A percentile compares a stretch with the other conserved stretches of the same genome.
Evolutionary conservation across 2,329 filamentous ascomycete genomes (phyloP).

Genomic region (Claviceps lovelessii): DNA sequence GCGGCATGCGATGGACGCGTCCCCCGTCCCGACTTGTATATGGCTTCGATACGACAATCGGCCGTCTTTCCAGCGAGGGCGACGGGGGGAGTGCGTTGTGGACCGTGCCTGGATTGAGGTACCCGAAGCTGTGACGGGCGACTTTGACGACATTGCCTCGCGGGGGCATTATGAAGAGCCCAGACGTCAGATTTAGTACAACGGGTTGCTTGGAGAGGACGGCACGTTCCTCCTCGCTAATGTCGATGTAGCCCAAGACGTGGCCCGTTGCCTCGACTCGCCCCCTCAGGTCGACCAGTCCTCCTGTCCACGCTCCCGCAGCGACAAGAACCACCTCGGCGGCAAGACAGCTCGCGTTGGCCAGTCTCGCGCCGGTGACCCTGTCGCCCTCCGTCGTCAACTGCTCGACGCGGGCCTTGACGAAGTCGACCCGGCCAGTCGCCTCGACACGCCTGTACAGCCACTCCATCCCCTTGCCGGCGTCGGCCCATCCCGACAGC

Average conservation of each 20-base stretch:
- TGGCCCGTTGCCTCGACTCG: conserved; percentile 72
- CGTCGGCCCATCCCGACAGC: conserved; percentile 67
- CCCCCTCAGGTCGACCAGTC: conserved; percentile 63
- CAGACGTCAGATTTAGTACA: conserved; percentile 54
- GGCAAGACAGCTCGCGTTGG: conserved; percentile 22
- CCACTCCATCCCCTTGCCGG: conserved; percentile 54
- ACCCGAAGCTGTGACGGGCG: conserved; percentile 56
- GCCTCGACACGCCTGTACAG: conserved; percentile 39
- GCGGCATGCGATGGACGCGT: conserved; percentile 34
- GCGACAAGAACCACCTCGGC: conserved; percentile 69
- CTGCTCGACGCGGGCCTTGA: conserved; percentile 33
- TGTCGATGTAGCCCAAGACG: conserved; percentile 59
- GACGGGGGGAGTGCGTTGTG: conserved; percentile 20
- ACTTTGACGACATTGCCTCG: conserved; percentile 48
- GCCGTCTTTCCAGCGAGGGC: conserved; percentile 11
- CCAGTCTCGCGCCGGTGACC: conserved; percentile 38
- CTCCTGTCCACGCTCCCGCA: conserved; percentile 74
- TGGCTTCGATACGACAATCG: conserved; percentile 23
- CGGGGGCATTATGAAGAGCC: conserved; percentile 64
- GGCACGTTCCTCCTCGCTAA: conserved; percentile 58
- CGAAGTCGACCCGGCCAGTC: conserved; percentile 41
- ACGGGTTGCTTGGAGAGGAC: conserved; percentile 53
- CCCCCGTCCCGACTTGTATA: conserved; percentile 25
- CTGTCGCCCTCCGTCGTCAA: conserved; percentile 25
- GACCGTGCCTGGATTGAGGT: conserved; percentile 36